phyloP scores from a whole-genome alignment of 495 filamentous ascomycete species.

The Delitschia confertaspora region DNA sequence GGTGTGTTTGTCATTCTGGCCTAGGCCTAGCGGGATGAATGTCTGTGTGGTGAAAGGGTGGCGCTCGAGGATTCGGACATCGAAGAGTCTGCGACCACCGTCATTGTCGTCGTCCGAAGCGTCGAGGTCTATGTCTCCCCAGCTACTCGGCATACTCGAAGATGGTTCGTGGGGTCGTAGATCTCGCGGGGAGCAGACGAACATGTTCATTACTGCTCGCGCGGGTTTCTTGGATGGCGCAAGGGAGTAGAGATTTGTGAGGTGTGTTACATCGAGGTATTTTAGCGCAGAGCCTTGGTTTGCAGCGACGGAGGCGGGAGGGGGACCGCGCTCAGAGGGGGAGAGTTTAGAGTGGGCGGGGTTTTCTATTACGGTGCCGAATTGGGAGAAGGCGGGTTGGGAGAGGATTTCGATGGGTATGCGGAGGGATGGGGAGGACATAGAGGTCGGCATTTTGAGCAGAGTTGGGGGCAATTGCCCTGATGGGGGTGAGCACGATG shows the following conservation, averaged over 20 bases:
- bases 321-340: slow-evolving; percentile 21
- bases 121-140: slow-evolving; percentile 28
- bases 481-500: neutral
- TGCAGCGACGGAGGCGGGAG: slow-evolving; percentile 40
- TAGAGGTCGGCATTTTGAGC: slow-evolving; percentile 28
- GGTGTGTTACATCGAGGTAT: slow-evolving; percentile 65
- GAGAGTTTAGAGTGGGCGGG: slow-evolving; percentile 44
- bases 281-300: slow-evolving; percentile 89
- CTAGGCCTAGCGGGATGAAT: slow-evolving; percentile 69
- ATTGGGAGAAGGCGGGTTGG: slow-evolving; percentile 58
- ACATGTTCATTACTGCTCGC: slow-evolving; percentile 70
- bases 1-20: slow-evolving; percentile 30
- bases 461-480: too few species aligned
- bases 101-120: slow-evolving; percentile 9
- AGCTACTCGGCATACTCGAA: slow-evolving; percentile 26
- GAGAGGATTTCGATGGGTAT: slow-evolving; percentile 49
- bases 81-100: slow-evolving; percentile 42
- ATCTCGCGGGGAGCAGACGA: slow-evolving; percentile 68
- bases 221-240: slow-evolving; percentile 56
- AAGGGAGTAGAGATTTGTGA: slow-evolving; percentile 56
- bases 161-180: slow-evolving; percentile 34
- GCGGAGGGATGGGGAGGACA: slow-evolving; percentile 24
- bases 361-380: slow-evolving; percentile 75
- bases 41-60: slow-evolving; percentile 93
- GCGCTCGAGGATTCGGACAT: slow-evolving; percentile 72